phyloP scores from a whole-genome alignment of 495 filamentous ascomycete species.

The Hypoxylon intermedium region DNA sequence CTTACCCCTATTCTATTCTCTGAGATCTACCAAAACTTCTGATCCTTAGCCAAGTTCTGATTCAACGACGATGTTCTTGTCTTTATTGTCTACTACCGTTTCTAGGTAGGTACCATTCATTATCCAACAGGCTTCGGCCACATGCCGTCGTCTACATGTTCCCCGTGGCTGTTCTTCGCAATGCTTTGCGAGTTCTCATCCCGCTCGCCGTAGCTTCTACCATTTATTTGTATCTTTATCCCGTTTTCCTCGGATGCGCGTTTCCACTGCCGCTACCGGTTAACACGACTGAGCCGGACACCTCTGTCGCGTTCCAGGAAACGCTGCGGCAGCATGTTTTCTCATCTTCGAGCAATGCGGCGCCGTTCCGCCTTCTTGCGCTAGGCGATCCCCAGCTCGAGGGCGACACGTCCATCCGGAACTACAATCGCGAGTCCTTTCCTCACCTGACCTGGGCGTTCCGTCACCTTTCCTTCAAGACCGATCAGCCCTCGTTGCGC shows the following conservation, averaged over 20 bases:
- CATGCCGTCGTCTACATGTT: constrained; percentile 56
- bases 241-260: constrained; percentile 78
- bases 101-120: constrained; percentile 24
- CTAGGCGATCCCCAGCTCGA: constrained; percentile 96
- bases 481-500: constrained; percentile 51
- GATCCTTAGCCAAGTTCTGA: too few relatives aligned
- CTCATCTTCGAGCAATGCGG: constrained; percentile 49
- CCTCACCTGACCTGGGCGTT: constrained; percentile 64
- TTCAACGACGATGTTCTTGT: constrained; percentile 15
- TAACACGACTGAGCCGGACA: constrained; percentile 23
- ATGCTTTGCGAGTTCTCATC: constrained; percentile 68
- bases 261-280: constrained; percentile 68
- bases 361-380: constrained; percentile 85
- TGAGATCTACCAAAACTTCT: background rate
- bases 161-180: constrained; percentile 65
- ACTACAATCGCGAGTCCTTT: constrained; percentile 64
- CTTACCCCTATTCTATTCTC: constrained; percentile 23
- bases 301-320: constrained; percentile 34
- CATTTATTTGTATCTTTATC: constrained; percentile 87
- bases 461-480: constrained; percentile 54
- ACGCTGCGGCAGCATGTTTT: constrained; percentile 39
- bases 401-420: constrained; percentile 82
- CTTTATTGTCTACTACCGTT: constrained; percentile 6
- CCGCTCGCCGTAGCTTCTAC: constrained; percentile 73
- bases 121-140: constrained; percentile 32